Base-by-base conservation (phyloP, 2,329 filamentous ascomycete species). In the Hortaea werneckii region DNA sequence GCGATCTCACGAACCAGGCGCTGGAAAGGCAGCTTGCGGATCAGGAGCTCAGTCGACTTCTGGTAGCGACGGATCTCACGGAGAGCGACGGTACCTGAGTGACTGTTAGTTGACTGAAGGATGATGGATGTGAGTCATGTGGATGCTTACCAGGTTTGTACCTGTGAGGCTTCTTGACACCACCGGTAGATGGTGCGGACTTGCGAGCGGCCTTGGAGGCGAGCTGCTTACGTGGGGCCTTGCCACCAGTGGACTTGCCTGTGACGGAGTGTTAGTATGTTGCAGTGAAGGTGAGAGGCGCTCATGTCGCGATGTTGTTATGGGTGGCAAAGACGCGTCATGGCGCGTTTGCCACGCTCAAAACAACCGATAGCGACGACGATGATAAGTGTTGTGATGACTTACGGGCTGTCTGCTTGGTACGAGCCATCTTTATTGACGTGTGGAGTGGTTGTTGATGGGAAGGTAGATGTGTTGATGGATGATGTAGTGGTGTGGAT, bases 161-260 rank as follows among this genome's bases (percentile, higher is more conserved):
- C 54, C 71, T 65, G 65, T 74, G 71, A 61, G 71, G 71, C 71
- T 74, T 74, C 71, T 74, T 74, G 67, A 74, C 71, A 72, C 71
- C 71, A 65, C 90, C 92, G 69, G 92, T 96, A 54, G 88, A 95
- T 61, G 92, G 92, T 52, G 92, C 90, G 63, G 84, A 88, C 83
- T 98, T 98, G 77, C 92, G 89, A 65, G 92, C 90, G 59, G 90
- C 92, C 86, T 95, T 95, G 79, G 89, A 95, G 63, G 90, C 90
- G 67, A 96, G 88, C 82, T 95, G 89, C 87, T 98, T 98, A 74
- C 79, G 77, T 60, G 79, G 79, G 65, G 79, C 79, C 72, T 83
- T 83, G 75, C 79, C 79, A 80, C 79, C 79, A 68, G 78, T 81
- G 67, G 77, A 80, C 75, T 95, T 84, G 71, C 80, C 79, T 80